Evolutionary conservation across 371 early-diverging fungal genomes (phyloP).

Genomic region (Lichtheimia hyalospora): DNA sequence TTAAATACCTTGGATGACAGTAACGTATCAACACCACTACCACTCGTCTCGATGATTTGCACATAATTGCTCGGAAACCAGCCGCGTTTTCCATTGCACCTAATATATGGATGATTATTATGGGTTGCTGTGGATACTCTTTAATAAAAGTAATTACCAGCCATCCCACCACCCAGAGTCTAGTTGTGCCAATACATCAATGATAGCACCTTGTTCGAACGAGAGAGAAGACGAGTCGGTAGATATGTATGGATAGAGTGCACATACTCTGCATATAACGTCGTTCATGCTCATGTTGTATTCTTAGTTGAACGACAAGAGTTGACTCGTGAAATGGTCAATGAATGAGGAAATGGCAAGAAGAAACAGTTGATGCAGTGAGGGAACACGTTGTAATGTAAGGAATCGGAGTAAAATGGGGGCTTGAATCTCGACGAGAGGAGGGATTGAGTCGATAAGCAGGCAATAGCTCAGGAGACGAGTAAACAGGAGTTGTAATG

Average conservation of each 20-base stretch:
- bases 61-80: conserved; percentile 94
- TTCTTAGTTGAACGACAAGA: neutral
- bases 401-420: conserved; percentile 13
- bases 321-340: neutral
- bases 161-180: conserved; percentile 96
- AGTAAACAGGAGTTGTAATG: conserved; percentile 3
- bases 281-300: conserved; percentile 21
- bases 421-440: conserved; percentile 4
- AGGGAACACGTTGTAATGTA: conserved; percentile 10
- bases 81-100: conserved; percentile 69
- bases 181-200: conserved; percentile 80
- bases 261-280: conserved; percentile 66
- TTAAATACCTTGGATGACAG: no score
- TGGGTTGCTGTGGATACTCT: no score
- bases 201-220: conserved; percentile 76
- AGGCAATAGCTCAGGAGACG: neutral
- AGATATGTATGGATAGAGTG: conserved; percentile 79
- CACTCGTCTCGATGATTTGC: conserved; percentile 34
- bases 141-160: conserved; percentile 27
- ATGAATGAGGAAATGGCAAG: neutral
- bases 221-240: conserved; percentile 72
- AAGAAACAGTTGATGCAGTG: conserved; percentile 4
- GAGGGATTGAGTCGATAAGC: neutral
- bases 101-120: conserved; percentile 2
- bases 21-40: no score